Base-by-base conservation (phyloP, 2,329 filamentous ascomycete species). In the Aspergillus hortae region DNA sequence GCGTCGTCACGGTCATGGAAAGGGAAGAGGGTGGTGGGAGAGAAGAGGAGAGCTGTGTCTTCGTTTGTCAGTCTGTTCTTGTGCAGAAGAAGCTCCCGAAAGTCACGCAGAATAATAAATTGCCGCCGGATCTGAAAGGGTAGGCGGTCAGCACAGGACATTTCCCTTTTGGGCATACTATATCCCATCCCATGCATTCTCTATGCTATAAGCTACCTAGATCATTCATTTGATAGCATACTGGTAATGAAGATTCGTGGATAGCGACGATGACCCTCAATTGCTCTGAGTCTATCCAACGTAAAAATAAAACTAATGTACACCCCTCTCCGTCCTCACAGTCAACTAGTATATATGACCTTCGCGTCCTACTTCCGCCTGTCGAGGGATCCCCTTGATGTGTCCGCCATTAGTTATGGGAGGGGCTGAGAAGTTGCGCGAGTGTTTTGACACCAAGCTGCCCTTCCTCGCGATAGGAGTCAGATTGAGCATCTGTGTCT, bases 381-480 rank as follows among this genome's bases (percentile, higher is more conserved):
- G 66, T 56, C 72, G 77, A 0, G 86, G 81, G 73, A 90, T 85
- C 14, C 81, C 81, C 68, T 85, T 89, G 56, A 90, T 83, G 27
- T 67, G 66, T 15, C 65, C 63, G 9, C 54, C 58, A 46, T 62
- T 60, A 38, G 57, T 51, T 33, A 66, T 61, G 9, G 63, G 61
- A n/a, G 62, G 50, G 41, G 58, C 56, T 5, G 60, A 51, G 36
- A 51, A 46, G 23, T 38, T 56, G 3, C 52, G 53, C 12, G 61
- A 58, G 19, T 61, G 57, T 46, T 55, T 61, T 5, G 61, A 57
- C 35, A 67, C 40, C 6, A 67, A 42, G 33, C 58, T 59, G 35
- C 65, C 58, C 32, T 54, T 63, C 49, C 59, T 59, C 12, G 59
- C 54, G 2, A 51, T 51, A 6, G 65, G 63, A 3, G 66, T 69